A percentile compares a stretch with the other conserved stretches of the same genome.
These are phyloP conservation scores for Monilinia fructigena DNA, from an alignment of 2,329 filamentous ascomycete species.

Conservation along the genomic window DNA sequence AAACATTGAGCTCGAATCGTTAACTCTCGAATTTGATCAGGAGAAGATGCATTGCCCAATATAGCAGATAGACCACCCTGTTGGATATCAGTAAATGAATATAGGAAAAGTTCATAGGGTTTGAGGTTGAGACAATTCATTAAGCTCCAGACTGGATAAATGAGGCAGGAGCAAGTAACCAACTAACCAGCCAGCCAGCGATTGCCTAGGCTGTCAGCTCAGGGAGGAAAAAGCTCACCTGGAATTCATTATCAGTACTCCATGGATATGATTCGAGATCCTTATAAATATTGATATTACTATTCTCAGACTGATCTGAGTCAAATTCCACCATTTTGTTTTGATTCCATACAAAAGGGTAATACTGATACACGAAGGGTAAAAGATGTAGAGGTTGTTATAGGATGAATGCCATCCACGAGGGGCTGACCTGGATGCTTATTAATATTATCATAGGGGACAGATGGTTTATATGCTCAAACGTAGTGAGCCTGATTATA, in stretches of 20 bases:
- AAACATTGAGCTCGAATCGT: slow-evolving; percentile 67
- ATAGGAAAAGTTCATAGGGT: too few species aligned
- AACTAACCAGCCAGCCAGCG: too few species aligned
- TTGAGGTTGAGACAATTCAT: not conserved
- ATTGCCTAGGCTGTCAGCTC: slow-evolving; percentile 28
- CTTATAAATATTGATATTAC: slow-evolving; percentile 48
- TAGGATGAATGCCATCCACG: not conserved
- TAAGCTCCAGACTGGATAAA: too few species aligned
- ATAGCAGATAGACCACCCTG: slow-evolving; percentile 63
- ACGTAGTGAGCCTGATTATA: not conserved
- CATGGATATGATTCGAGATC: slow-evolving; percentile 67
- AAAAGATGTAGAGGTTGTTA: not conserved
- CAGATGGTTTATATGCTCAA: not conserved
- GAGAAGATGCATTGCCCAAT: slow-evolving; percentile 55
- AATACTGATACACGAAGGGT: not conserved
- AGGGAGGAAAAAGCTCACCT: slow-evolving; percentile 45
- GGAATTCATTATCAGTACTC: slow-evolving; percentile 66
- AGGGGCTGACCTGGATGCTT: too few species aligned
- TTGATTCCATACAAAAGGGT: not conserved
- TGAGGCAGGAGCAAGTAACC: not conserved
- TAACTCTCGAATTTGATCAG: slow-evolving; percentile 55
- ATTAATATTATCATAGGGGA: not conserved
- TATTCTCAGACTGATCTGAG: not conserved
- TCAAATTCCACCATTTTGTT: slow-evolving; percentile 1
- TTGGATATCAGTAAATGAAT: slow-evolving; percentile 10